phyloP scores from a whole-genome alignment of 345 rosid genomes.

The Salix suchowensis region DNA sequence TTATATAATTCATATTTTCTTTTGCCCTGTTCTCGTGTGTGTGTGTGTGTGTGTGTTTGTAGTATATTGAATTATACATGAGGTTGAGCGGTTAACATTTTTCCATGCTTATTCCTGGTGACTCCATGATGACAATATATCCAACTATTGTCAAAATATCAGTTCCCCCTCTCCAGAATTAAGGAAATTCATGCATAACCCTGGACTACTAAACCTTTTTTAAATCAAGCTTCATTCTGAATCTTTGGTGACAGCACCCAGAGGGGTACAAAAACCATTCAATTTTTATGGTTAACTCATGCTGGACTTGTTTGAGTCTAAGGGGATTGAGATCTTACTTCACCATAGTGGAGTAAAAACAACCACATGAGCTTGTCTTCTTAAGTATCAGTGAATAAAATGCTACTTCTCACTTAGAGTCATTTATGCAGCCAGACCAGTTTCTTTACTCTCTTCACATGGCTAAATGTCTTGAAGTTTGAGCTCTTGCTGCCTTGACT shows the following conservation, averaged over 20 bases:
- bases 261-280: neutral
- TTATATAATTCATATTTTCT: neutral
- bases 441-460: too few relatives aligned
- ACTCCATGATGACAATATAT: too few relatives aligned
- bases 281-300: neutral
- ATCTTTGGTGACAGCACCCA: neutral
- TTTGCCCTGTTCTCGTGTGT: too few relatives aligned
- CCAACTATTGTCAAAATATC: neutral
- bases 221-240: neutral
- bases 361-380: too few relatives aligned
- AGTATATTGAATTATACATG: too few relatives aligned
- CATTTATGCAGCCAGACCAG: too few relatives aligned
- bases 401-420: too few relatives aligned
- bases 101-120: too few relatives aligned
- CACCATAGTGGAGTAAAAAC: neutral
- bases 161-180: neutral
- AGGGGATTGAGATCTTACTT: neutral
- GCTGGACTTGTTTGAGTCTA: neutral
- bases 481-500: too few relatives aligned
- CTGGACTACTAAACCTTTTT: neutral
- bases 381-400: too few relatives aligned
- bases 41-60: too few relatives aligned
- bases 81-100: too few relatives aligned
- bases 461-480: neutral
- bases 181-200: neutral